These are phyloP conservation scores for Naganishia onofrii DNA, from an alignment of 768 basidiomycete species.

Conservation along the genomic window DNA sequence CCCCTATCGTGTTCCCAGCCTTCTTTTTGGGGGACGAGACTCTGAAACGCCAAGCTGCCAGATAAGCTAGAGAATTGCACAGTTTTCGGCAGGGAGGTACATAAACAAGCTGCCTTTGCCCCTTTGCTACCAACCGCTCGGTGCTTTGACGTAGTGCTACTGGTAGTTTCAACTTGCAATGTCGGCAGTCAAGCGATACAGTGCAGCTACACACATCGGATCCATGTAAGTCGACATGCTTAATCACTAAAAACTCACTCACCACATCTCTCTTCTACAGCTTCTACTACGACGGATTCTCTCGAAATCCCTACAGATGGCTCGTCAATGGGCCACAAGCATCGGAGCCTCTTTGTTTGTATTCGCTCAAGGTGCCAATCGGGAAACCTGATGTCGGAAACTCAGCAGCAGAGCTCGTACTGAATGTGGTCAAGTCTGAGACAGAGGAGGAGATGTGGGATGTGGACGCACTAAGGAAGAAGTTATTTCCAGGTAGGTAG, in stretches of 20 bases:
- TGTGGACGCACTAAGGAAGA: neutral
- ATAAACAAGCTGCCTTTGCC: neutral
- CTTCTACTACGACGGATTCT: conserved; percentile 15
- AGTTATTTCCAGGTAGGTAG: neutral
- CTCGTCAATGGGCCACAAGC: neutral
- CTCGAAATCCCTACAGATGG: neutral
- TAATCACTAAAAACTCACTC: neutral
- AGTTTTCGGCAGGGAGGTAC: too few relatives aligned
- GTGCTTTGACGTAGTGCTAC: too few relatives aligned
- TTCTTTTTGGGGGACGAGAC: neutral
- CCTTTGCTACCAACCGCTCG: neutral
- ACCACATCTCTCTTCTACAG: neutral
- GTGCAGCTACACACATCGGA: neutral
- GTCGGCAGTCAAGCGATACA: neutral
- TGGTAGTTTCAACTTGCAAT: neutral
- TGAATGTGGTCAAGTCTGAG: neutral
- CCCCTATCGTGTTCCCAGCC: neutral
- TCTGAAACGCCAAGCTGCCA: neutral
- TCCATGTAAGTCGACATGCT: neutral
- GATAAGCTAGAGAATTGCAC: neutral
- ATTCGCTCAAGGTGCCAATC: neutral
- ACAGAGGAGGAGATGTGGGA: neutral
- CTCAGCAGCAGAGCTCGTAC: conserved; percentile 3
- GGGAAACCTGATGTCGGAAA: neutral
- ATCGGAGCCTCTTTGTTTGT: neutral